A percentile compares a stretch with the other conserved stretches of the same genome.
Evolutionary conservation across 202 grass and related monocot species (phyloP).

Genomic region (Dendrocalamus latiflorus): DNA sequence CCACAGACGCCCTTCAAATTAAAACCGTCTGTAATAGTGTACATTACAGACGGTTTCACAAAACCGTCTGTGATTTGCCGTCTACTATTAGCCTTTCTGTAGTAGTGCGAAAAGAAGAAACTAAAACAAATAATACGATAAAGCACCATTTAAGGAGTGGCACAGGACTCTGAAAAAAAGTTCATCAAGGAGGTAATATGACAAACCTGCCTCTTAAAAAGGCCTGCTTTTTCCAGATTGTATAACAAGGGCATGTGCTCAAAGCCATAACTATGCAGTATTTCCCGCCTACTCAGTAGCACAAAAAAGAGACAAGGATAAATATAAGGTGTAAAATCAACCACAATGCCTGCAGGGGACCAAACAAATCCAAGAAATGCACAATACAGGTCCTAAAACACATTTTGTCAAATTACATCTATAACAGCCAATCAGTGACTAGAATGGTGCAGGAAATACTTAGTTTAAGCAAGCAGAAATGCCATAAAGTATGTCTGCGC

Average conservation of each 20-base stretch:
- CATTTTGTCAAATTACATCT: neutral
- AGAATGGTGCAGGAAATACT: too few species aligned
- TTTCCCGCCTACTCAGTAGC: conserved; percentile 60
- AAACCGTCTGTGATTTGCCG: too few species aligned
- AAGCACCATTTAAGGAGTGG: conserved; percentile 8
- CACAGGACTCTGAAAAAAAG: neutral
- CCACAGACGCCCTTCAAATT: too few species aligned
- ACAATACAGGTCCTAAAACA: neutral
- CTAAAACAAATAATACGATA: neutral
- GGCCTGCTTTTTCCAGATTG: conserved; percentile 87
- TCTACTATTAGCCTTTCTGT: too few species aligned
- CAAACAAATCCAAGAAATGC: neutral
- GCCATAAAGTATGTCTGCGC: too few species aligned
- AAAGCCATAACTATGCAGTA: conserved; percentile 97
- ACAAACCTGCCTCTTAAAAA: too few species aligned
- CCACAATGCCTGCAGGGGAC: neutral
- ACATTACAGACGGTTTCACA: too few species aligned
- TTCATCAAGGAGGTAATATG: conserved; percentile 8
- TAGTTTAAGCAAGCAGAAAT: too few species aligned
- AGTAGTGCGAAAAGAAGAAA: neutral
- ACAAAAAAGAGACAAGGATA: conserved; percentile 3
- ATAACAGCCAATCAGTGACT: neutral
- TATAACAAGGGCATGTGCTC: conserved; percentile 82
- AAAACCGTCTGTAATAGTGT: too few species aligned
- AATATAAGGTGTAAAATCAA: neutral